Base-by-base conservation (phyloP, 768 basidiomycete genomes). In the Tephrocybe sp. region DNA sequence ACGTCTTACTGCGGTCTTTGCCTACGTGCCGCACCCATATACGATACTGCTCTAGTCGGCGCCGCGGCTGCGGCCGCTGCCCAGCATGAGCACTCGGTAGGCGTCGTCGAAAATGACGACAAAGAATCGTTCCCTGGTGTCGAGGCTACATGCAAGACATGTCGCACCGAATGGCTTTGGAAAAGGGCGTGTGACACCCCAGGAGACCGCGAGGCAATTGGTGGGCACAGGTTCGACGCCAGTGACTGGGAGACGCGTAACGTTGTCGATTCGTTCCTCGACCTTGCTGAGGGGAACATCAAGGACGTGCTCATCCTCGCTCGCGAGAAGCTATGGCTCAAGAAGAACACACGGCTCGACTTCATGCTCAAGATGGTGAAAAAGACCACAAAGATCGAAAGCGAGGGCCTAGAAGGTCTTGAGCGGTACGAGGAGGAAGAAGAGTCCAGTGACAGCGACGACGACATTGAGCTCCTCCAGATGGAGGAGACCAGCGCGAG, bases 281-380 rank as follows among this genome's bases (percentile, higher is more conserved):
- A 89, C 49, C 70, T 86, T 21, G 86, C 78, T 2, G 89, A 90
- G 54, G 88, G 88, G 18, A 77, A 73, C 5, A 77, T 90, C 51
- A 57, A 61, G 36, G 83, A 87, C 38, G 82, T 89, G 18, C 62
- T 89, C 27, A 61, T 62, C 25, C 64, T 86, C 24, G 84, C 84
- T 13, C 73, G 80, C 53, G 89, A 90, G 64, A 86, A 87, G 63
- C 71, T 75, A 47, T 91, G 89, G 89, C 62, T 90, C 40, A 70
- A 81, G 30, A 74, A 68, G 32, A 64, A 80, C 60, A 91, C 89
- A 0, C 83, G 83, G 53, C 73, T 89, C 52, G 70, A 73, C 1
- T 84, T 86, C 49, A 74, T 89, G 60, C 77, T 88, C 64, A 40
- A 47, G 44, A 54, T 42, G 48, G 28, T 46, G 62, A 63, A 32